Evolutionary conservation across 768 basidiomycete genomes (phyloP), one percentile per base, ranked within the genome.

Genomic region (Lactifluus pinguis): DNA sequence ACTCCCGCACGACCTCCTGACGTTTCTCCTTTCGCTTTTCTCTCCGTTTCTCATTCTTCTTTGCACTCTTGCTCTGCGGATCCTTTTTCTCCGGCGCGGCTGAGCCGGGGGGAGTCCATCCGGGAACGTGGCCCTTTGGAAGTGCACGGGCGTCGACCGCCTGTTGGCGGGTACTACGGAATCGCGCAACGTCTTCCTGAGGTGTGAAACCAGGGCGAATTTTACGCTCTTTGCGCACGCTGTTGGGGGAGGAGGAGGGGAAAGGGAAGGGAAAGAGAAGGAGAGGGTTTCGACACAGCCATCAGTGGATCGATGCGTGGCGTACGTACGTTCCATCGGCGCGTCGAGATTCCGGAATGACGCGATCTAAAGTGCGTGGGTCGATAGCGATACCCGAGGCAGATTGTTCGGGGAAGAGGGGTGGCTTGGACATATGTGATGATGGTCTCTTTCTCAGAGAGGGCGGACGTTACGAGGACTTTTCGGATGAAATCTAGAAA

Each of bases 161-260:
- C 53, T 83, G 79, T 70, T 92, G 89, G 55, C 84, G 83, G 49
- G 84, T 81, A 45, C 89, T 83, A 55, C 91, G 82, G 73, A 94
- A 98, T 51, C 86, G 84, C n/a, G 82, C 80, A 8, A 95, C 81
- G 73, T 98, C 94, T 72, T 98, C 94, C 73, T 94, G 92, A 0
- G 94, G 94, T 5, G 92, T 95, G 74, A 87, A 98, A 0, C 94
- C 94, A 3, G 92, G 94, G 30, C 94, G 80, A 65, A 98, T 86
- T 76, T 87, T 94, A 59, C 88, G 76, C 73, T 94, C 82, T 74
- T 94, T 95, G 63, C 94, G 86, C 38, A 91, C 72, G 51, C 94
- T 97, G 71, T 25, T 25, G 25, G 25, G 25, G 25, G 53, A 58
- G 32, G 49, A 19, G 49, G 11, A 17, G 13, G 9, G 32, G 9